Conservation (phyloP, 2,329 filamentous ascomycete genomes). For the Hypoxylon sp. region DNA sequence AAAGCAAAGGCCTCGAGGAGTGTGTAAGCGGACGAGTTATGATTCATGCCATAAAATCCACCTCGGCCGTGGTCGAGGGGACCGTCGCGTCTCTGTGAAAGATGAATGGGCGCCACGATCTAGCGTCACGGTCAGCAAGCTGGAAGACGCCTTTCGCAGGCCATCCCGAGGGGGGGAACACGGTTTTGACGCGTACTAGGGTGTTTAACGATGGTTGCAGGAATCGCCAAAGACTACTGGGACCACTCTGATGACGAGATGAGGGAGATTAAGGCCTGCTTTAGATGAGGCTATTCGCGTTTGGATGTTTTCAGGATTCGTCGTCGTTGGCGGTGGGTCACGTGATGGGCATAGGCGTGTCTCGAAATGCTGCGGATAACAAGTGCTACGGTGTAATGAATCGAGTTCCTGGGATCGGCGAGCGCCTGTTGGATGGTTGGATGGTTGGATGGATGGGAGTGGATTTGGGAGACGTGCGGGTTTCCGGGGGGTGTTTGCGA, state of each 20-base stretch:
- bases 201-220: conserved; percentile 19
- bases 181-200: conserved; percentile 41
- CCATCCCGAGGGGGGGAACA: conserved; percentile 21
- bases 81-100: conserved; percentile 60
- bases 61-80: conserved; percentile 65
- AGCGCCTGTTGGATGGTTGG: conserved; percentile 31
- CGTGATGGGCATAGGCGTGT: conserved; percentile 37
- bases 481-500: conserved; percentile 15
- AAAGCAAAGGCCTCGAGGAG: conserved; percentile 86
- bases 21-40: conserved; percentile 71
- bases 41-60: conserved; percentile 64
- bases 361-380: conserved; percentile 26
- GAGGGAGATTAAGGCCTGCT: conserved; percentile 33
- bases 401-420: conserved; percentile 28
- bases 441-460: conserved; percentile 28
- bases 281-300: conserved; percentile 43
- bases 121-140: conserved; percentile 41
- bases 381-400: conserved; percentile 25
- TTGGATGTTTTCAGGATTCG: conserved; percentile 40
- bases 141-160: conserved; percentile 7
- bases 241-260: conserved; percentile 39
- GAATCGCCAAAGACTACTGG: conserved; percentile 38
- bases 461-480: conserved; percentile 21
- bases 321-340: conserved; percentile 40
- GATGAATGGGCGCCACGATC: conserved; percentile 65